A percentile compares a stretch with the other conserved stretches of the same genome.
These are phyloP conservation scores for Westerdykella aurantiaca DNA, from an alignment of 2,329 filamentous ascomycete genomes.

Conservation along the genomic window DNA sequence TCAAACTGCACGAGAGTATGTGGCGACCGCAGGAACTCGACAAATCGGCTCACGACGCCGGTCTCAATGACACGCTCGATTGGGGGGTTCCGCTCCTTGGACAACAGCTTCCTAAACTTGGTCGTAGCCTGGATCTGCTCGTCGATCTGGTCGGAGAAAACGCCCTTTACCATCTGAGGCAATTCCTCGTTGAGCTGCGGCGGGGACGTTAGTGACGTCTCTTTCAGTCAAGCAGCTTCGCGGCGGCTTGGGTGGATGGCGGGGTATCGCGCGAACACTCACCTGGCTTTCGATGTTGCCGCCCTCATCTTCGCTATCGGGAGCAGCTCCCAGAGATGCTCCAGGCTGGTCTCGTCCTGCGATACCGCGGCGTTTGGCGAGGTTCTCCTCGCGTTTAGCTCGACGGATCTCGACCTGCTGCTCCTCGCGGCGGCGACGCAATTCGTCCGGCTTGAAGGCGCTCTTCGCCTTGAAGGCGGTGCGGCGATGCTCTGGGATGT, in stretches of 20 bases:
- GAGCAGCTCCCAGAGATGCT: conserved; percentile 76
- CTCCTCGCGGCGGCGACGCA: conserved; percentile 95
- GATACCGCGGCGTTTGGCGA: conserved; percentile 96
- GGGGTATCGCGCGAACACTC: conserved; percentile 39
- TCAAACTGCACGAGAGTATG: conserved; percentile 99
- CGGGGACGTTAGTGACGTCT: conserved; percentile 5
- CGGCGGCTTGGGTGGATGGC: conserved; percentile 4
- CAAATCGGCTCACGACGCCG: conserved; percentile 92
- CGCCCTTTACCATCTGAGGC: conserved; percentile 93
- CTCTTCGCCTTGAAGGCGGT: conserved; percentile 99
- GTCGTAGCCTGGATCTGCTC: conserved; percentile 95
- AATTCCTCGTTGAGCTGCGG: conserved; percentile 90
- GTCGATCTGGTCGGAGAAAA: conserved; percentile 98
- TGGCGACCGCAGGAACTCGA: conserved; percentile 95
- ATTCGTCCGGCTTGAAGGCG: conserved; percentile 98
- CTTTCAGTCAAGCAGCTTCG: background rate
- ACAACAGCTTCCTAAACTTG: conserved; percentile 95
- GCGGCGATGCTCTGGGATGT: conserved; percentile 98
- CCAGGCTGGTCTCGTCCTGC: conserved; percentile 68
- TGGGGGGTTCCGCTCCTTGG: conserved; percentile 97
- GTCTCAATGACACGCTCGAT: conserved; percentile 99
- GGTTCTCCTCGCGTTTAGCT: conserved; percentile 96
- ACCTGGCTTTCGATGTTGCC: conserved; percentile 95
- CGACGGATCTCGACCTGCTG: conserved; percentile 99
- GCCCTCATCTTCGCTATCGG: conserved; percentile 96